Conservation (phyloP, 768 basidiomycete species). For the Calocybe gangraenosa region DNA sequence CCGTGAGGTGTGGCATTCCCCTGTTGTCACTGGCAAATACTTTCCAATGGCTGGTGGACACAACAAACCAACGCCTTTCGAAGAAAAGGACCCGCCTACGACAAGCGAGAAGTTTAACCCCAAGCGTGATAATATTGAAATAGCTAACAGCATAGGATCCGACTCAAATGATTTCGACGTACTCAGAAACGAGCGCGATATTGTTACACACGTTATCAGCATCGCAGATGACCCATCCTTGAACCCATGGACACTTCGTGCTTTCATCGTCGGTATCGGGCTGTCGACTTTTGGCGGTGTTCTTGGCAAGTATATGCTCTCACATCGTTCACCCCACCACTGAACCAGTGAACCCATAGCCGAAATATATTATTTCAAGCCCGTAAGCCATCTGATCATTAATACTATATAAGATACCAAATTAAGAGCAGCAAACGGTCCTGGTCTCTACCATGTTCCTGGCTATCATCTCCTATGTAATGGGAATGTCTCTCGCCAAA, state of each 20-base stretch:
- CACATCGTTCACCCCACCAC: not conserved
- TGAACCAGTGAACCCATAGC: conserved; percentile 26
- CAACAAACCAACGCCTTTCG: not conserved
- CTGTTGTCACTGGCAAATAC: not conserved
- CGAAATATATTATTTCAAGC: conserved; percentile 61
- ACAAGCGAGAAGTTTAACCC: conserved; percentile 23
- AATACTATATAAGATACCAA: not conserved
- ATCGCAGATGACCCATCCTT: conserved; percentile 41
- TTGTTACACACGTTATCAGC: conserved; percentile 42
- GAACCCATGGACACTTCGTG: conserved; percentile 44
- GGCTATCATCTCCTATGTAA: conserved; percentile 43
- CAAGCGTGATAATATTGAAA: conserved; percentile 33
- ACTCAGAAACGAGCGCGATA: conserved; percentile 40
- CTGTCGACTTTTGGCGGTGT: conserved; percentile 47
- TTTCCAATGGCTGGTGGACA: conserved; percentile 7
- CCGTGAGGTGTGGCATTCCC: not conserved
- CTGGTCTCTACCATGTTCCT: conserved; percentile 50
- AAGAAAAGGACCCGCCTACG: conserved; percentile 1
- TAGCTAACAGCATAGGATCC: conserved; percentile 18
- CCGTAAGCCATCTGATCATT: conserved; percentile 25
- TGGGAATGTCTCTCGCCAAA: conserved; percentile 44
- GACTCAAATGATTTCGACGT: conserved; percentile 24
- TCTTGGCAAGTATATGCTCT: conserved; percentile 29
- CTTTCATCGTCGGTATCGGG: conserved; percentile 42
- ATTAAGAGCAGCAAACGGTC: conserved; percentile 42